Evolutionary conservation across 345 rosid genomes (phyloP).

Genomic region (Rubroshorea leprosula): DNA sequence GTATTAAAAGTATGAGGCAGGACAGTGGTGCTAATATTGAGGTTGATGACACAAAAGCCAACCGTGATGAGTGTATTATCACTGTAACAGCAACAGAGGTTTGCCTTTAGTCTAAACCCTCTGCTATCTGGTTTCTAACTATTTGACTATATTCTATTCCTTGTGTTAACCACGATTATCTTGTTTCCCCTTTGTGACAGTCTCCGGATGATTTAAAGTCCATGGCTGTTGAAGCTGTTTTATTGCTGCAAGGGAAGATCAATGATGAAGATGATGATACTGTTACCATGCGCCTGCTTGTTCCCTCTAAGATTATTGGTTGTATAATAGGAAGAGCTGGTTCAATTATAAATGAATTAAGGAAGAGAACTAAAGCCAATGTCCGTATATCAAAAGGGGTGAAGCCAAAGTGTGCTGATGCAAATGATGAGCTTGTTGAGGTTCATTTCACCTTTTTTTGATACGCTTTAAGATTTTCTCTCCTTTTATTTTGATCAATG

Average conservation of each 20-base stretch:
- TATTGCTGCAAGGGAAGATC: constrained; percentile 82
- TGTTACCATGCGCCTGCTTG: constrained; percentile 61
- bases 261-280: constrained; percentile 69
- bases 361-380: constrained; percentile 80
- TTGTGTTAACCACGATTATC: too few species aligned
- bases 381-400: constrained; percentile 71
- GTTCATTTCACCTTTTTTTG: constrained; percentile 41
- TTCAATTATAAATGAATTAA: constrained; percentile 78
- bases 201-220: constrained; percentile 89
- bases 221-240: constrained; percentile 87
- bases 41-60: constrained; percentile 71
- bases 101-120: constrained; percentile 4
- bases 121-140: not conserved
- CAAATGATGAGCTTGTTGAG: constrained; percentile 81
- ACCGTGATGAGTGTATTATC: constrained; percentile 64
- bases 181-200: constrained; percentile 28
- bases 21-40: constrained; percentile 79
- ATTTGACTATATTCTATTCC: not conserved
- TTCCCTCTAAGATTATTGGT: constrained; percentile 86
- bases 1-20: constrained; percentile 87
- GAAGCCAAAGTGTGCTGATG: constrained; percentile 66
- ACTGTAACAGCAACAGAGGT: constrained; percentile 71
- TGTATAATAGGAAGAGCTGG: constrained; percentile 94
- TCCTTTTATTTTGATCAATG: constrained; percentile 14
- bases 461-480: not conserved